Conservation (phyloP, 2,329 filamentous ascomycete genomes). For the Stemphylium lycopersici region DNA sequence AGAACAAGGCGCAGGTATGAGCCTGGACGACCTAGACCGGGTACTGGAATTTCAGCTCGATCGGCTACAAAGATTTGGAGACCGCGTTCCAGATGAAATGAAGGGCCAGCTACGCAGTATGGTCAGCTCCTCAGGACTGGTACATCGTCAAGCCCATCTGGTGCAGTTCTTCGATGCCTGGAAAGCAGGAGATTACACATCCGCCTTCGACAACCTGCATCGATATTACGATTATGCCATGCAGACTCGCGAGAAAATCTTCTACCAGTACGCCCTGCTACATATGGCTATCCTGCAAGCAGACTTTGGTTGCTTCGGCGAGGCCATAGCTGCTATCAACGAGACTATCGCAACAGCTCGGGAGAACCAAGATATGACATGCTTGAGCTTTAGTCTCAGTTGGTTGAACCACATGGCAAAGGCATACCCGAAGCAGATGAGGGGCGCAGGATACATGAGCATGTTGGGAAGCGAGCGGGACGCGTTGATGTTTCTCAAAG, state of each 20-base stretch:
- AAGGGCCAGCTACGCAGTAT: slow-evolving; percentile 72
- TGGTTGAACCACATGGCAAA: slow-evolving; percentile 97
- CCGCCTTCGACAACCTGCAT: slow-evolving; percentile 88
- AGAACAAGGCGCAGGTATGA: slow-evolving; percentile 58
- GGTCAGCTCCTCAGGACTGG: slow-evolving; percentile 68
- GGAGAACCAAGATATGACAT: slow-evolving; percentile 90
- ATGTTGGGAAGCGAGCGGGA: slow-evolving; percentile 81
- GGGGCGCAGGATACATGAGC: slow-evolving; percentile 71
- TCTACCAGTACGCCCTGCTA: slow-evolving; percentile 93
- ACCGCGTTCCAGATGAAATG: slow-evolving; percentile 76
- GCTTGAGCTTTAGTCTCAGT: slow-evolving; percentile 91
- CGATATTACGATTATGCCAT: slow-evolving; percentile 97
- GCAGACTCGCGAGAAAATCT: slow-evolving; percentile 79
- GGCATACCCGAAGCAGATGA: slow-evolving; percentile 77
- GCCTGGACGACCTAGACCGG: slow-evolving; percentile 79
- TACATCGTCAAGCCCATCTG: slow-evolving; percentile 78
- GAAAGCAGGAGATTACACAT: slow-evolving; percentile 87
- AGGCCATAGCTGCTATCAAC: slow-evolving; percentile 92
- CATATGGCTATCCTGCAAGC: slow-evolving; percentile 93
- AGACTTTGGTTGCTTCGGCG: slow-evolving; percentile 89
- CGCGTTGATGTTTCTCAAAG: slow-evolving; percentile 80
- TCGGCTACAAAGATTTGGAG: slow-evolving; percentile 85
- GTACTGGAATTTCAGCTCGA: slow-evolving; percentile 88
- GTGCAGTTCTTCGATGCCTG: slow-evolving; percentile 89
- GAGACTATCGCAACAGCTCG: slow-evolving; percentile 94